Evolutionary conservation across 2,329 filamentous ascomycete genomes (phyloP).

Genomic region (Ophiocordyceps sinensis): DNA sequence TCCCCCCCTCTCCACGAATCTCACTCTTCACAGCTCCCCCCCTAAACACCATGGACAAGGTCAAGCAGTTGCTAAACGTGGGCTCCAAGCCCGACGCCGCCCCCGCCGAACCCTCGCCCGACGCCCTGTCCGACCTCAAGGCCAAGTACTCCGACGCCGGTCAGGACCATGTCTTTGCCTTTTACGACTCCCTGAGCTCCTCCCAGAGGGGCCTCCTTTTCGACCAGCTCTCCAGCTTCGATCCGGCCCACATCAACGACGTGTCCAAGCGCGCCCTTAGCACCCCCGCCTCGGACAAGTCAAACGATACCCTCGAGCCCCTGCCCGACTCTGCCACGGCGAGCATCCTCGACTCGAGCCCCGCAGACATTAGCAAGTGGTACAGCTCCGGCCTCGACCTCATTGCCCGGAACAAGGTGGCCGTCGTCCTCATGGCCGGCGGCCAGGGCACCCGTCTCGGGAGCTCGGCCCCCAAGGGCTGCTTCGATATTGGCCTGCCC

Average conservation of each 20-base stretch:
- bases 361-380: conserved; percentile 69
- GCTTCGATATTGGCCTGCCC: conserved; percentile 89
- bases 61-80: conserved; percentile 27
- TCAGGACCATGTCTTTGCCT: conserved; percentile 65
- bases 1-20: not conserved
- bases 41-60: conserved; percentile 21
- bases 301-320: conserved; percentile 55
- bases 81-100: conserved; percentile 16
- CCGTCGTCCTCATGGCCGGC: conserved; percentile 91
- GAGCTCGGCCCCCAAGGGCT: conserved; percentile 92
- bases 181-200: conserved; percentile 61
- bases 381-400: conserved; percentile 72
- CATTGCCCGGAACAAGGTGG: conserved; percentile 59
- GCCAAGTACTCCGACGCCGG: conserved; percentile 63
- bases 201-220: conserved; percentile 66
- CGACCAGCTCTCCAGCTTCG: conserved; percentile 67
- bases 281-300: conserved; percentile 50
- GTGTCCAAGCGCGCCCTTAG: conserved; percentile 72
- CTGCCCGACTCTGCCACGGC: conserved; percentile 76
- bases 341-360: conserved; percentile 78
- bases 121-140: conserved; percentile 57
- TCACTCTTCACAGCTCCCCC: not conserved
- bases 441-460: conserved; percentile 91
- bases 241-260: conserved; percentile 76
- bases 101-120: conserved; percentile 40